Evolutionary conservation across 805 yeast genomes (phyloP).

Genomic region (Vanderwaltozyma polyspora): DNA sequence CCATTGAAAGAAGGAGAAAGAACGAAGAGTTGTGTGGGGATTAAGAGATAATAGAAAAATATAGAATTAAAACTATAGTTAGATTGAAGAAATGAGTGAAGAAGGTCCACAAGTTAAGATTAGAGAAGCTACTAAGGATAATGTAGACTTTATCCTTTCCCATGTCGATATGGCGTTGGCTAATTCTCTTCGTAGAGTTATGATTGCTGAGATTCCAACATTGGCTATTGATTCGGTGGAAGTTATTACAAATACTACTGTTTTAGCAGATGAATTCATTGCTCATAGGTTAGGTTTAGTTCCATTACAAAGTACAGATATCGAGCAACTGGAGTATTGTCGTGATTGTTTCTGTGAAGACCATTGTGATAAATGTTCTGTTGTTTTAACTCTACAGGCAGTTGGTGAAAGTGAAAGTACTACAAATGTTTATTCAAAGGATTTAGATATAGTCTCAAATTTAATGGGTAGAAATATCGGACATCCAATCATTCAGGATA

Average conservation of each 20-base stretch:
- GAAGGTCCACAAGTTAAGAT: constrained; percentile 70
- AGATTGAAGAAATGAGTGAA: constrained; percentile 28
- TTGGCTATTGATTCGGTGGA: constrained; percentile 94
- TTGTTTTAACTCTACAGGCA: constrained; percentile 77
- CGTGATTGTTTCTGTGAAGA: constrained; percentile 98
- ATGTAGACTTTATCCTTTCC: constrained; percentile 78
- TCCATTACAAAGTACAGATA: constrained; percentile 76
- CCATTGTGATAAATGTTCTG: constrained; percentile 92
- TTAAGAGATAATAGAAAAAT: too few species aligned
- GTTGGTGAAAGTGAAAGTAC: constrained; percentile 79
- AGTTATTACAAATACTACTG: constrained; percentile 84
- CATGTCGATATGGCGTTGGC: constrained; percentile 87
- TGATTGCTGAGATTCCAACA: constrained; percentile 95
- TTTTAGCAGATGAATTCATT: constrained; percentile 91
- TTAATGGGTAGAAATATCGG: constrained; percentile 45
- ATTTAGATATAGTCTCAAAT: constrained; percentile 40
- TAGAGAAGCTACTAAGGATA: constrained; percentile 73
- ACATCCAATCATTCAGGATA: constrained; percentile 73
- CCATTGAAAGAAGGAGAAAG: too few species aligned
- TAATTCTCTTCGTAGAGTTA: constrained; percentile 80
- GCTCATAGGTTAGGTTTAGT: constrained; percentile 89
- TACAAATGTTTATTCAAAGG: constrained; percentile 83
- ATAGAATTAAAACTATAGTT: too few species aligned
- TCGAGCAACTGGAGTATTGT: constrained; percentile 74
- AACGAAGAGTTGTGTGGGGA: too few species aligned